Percentiles rank a stretch among this genome's conserved stretches.
Conservation (phyloP, 78 protist genomes). For the Dictyostelium purpureum region DNA sequence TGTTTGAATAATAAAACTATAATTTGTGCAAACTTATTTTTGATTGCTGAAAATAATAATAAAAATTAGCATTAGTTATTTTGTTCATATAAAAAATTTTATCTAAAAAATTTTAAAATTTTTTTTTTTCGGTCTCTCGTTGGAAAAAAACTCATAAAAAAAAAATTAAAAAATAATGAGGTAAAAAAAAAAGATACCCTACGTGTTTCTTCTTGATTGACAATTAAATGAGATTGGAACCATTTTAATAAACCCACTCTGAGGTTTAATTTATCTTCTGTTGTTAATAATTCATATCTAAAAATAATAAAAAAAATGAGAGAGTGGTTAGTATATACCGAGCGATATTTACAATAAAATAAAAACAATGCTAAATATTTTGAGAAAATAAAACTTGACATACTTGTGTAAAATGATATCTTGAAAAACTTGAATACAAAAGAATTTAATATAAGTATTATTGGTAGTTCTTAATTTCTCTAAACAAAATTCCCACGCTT, state of each 20-base stretch:
- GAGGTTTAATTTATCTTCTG: constrained; percentile 14
- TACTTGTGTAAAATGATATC: constrained; percentile 61
- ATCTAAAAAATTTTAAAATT: too few relatives aligned
- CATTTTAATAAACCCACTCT: constrained; percentile 33
- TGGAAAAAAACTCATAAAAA: not conserved
- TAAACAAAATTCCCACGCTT: constrained; percentile 78
- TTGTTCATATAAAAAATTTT: not conserved
- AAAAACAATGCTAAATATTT: not conserved
- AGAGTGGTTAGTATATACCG: not conserved
- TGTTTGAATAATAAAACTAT: constrained; percentile 75
- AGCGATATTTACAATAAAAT: not conserved
- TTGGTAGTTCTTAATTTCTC: constrained; percentile 42
- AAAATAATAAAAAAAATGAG: not conserved
- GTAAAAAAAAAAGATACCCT: not conserved
- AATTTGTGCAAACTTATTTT: constrained; percentile 78
- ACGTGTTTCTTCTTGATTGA: constrained; percentile 7
- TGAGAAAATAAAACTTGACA: not conserved
- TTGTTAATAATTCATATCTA: constrained; percentile 14
- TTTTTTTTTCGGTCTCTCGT: too few relatives aligned
- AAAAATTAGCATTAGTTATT: not conserved
- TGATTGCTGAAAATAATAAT: constrained; percentile 20
- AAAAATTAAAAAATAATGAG: not conserved
- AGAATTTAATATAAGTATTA: constrained; percentile 58
- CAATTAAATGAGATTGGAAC: not conserved
- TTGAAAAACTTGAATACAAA: constrained; percentile 77